Evolutionary conservation across 176 grass and related monocot species (phyloP), one percentile per base, ranked within the genome.

Genomic region (Musa acuminata): DNA sequence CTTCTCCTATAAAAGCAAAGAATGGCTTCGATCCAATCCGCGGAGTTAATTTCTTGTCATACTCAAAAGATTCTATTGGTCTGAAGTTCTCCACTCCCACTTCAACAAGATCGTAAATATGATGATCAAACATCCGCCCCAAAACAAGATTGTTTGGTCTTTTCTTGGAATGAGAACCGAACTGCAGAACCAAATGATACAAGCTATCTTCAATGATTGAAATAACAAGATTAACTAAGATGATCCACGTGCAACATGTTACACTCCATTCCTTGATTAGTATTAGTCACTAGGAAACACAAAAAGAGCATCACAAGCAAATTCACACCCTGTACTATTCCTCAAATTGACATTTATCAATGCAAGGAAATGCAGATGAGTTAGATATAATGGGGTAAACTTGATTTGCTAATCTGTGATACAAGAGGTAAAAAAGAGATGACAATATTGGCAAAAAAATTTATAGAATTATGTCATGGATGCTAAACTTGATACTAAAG

Each of bases 31-130:
- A 89, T 21, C 90, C 95, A 69, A 93, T 85, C 67, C 82, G 85
- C 24, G 95, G 95, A 62, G 88, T 77, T 12, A 98, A 64, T 67
- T 93, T 93, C 80, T 98, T 98, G 57, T 98, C 86, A 80, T 93
- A 98, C 11, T 65, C 69, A 78, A 87, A 98, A 8, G 84, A 91
- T 78, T 93, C 82, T 51, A 91, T 91, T 0, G 90, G 82, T 75
- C 74, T 93, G 83, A 87, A 93, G 74, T 98, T 98, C 63, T 98
- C 88, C 20, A 93, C 72, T 83, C 90, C 94, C 12, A 93, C 82
- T 98, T 98, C 94, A 87, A 93, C 78, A 81, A 98, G 90, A 75
- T 98, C 95, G 64, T 98, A 98, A 80, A 98, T 87, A 69, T 93
- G 90, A 87, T 98, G 90, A 69, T 98, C 90, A 7, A 89, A 98